Conservation (phyloP, 2,329 filamentous ascomycete genomes). For the Trichoderma cornu-damae region DNA sequence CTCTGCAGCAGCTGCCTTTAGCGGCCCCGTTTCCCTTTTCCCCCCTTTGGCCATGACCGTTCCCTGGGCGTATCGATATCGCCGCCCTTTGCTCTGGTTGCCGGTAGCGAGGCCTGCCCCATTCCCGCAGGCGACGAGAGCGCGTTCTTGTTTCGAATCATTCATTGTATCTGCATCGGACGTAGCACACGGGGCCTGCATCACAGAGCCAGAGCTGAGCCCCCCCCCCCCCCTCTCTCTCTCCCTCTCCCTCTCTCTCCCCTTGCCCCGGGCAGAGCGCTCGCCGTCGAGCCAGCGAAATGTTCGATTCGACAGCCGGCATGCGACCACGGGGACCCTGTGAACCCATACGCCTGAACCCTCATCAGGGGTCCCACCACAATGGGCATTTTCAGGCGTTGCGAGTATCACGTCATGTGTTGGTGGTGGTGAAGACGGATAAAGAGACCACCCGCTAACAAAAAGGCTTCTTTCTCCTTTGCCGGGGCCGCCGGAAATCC, state of each 20-base stretch:
- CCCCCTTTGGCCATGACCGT: constrained; percentile 7
- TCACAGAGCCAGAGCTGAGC: background rate
- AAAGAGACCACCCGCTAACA: background rate
- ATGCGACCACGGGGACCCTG: background rate
- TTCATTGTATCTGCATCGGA: background rate
- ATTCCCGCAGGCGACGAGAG: background rate
- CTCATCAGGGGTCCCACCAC: background rate
- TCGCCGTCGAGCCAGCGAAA: background rate
- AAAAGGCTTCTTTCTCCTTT: background rate
- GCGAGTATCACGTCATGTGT: constrained; percentile 11
- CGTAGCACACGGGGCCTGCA: no score
- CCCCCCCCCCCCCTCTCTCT: background rate
- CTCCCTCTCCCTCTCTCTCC: no score
- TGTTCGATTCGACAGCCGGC: background rate
- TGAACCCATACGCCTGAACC: background rate
- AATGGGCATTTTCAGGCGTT: background rate
- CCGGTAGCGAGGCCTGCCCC: background rate
- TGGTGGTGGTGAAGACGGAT: background rate
- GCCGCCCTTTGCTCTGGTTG: no score
- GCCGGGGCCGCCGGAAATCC: constrained; percentile 3
- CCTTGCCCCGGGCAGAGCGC: background rate
- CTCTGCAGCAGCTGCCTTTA: constrained; percentile 11
- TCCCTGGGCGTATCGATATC: background rate
- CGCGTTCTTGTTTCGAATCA: background rate
- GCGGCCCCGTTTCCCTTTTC: constrained; percentile 7